Base-by-base conservation (phyloP, 768 basidiomycete species). In the Leccinum incarnatum region DNA sequence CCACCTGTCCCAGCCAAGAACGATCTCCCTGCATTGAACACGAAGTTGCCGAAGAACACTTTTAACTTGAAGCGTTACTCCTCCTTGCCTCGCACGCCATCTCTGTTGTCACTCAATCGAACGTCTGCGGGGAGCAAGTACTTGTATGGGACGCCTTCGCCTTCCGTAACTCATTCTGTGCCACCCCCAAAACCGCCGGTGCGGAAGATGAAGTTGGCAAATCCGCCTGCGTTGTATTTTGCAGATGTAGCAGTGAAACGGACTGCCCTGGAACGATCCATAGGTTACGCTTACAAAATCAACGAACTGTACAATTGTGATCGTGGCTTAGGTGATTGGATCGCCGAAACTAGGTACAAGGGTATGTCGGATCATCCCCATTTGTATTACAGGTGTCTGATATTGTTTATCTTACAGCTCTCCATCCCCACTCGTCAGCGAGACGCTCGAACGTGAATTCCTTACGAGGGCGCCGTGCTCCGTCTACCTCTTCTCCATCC, bases 291-390 rank as follows among this genome's bases (percentile, higher is more conserved):
- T 25, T 75, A 78, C 63, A 95, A 93, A 76, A 91, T 95, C 62
- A 91, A 92, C 66, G 91, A 94, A 68, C 71, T 95, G 19, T 83
- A 84, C 55, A 76, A 79, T 60, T 85, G 83, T 66, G 89, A 93
- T 65, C 88, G 88, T 64, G 91, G 93, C 32, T 74, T 95, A 54
- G 75, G 76, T 19, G 85, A 88, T n/a, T 95, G 93, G 93, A 73
- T 93, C 25, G 62, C 75, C 40, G 79, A 82, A 56, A 80, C 80
- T 56, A 82, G 74, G 62, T 73, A 77, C 55, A 79, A 80, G 79
- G 81, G 91, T 89, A 65, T 25, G 62, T 58, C 47, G 27, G 6
- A 48, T 49, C 27, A 25, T 60, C 17, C 3, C 47, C n/a, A 42
- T 29, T 48, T 36, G 42, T 42, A 7, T 27, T 15, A 55, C 29